Evolutionary conservation across 176 grass and related monocot species (phyloP), one percentile per base, ranked within the genome.

Genomic region (Ensete glaucum): DNA sequence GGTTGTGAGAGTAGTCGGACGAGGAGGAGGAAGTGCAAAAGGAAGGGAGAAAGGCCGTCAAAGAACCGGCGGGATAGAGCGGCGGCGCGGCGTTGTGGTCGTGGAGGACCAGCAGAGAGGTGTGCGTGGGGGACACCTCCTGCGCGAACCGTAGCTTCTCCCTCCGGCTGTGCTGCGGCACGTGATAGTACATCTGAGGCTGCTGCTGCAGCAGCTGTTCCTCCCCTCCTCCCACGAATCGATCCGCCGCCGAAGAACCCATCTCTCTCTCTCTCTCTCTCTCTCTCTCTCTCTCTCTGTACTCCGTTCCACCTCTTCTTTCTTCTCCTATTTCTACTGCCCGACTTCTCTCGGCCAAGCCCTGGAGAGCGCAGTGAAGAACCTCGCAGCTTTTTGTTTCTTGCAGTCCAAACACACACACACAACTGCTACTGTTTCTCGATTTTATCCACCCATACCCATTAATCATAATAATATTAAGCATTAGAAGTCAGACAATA

Each of bases 141-240:
- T 67, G 81, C 9, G 79, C 86, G 79, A 89, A 99, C 0, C 96
- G 91, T 5, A 99, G 91, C 85, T 99, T 95, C 96, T 99, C 96
- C 54, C 96, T 84, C 0, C 96, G 91, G 81, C 96, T 95, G 91
- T 95, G 96, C 73, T 99, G 96, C 52, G 96, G 88, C 53, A 99
- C 91, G 82, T 99, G 91, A 82, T 70, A 22, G 73, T 88, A 99
- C 14, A 89, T 77, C 83, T 94, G 87, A 53, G 77, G 50, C 20
- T 90, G 90, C 54, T 82, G 82, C 56, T 89, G 94, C 11, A 85
- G 73, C 58, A 87, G 74, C 52, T 98, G 88, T 2, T 88, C 85
- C n/a, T 84, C 80, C 1, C 88, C 87, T 1, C 83, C 85, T 22
- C 26, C 81, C 9, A 82, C 83, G 76, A 89, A 91, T 15, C 83